Evolutionary conservation across 2,329 filamentous ascomycete species (phyloP), one percentile per base, ranked within the genome.

Genomic region (Aureobasidium melanogenum): DNA sequence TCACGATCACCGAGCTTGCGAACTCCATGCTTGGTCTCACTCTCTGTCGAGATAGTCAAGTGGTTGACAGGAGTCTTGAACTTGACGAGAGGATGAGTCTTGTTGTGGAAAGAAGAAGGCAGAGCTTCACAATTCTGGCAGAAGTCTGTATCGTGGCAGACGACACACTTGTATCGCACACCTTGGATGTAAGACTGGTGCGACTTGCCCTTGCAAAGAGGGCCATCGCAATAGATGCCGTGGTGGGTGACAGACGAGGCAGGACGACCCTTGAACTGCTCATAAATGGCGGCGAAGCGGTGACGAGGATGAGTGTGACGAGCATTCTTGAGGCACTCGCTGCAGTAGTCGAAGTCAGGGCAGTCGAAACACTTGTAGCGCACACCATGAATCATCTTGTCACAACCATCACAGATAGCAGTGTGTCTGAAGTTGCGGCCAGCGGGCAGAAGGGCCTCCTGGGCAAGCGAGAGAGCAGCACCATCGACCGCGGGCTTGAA

Each of bases 321-420:
- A 47, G 89, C 87, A 66, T 81, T 84, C 68, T 80, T 76, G 62
- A 90, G 75, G 75, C 95, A 99, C 9, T 84, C 79, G 26, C 82
- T 81, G 79, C 94, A 99, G 77, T 89, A 97, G 71, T 99, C 94
- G 88, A 91, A 99, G 74, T 99, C 94, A 46, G 95, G 94, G 79
- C 94, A 99, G 72, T 91, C 87, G 66, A 97, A 81, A 74, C 94
- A 99, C 82, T 99, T 99, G 83, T 97, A 88, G 67, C 94, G 93
- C 62, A 96, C 82, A 68, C 94, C 95, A 67, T 82, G 81, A 69
- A 99, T 94, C 73, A 85, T 86, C 81, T 84, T 88, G 69, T 97
- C 89, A 73, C 95, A 99, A 43, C 90, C 90, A 77, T 99, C 94
- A 71, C 94, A 99, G 66, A 97, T 86, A 64, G 95, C 94, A 63